Percentiles rank a stretch among this genome's conserved stretches.
phyloP scores from a whole-genome alignment of 1,284 basidiomycete genomes.

The Marasmius fiardii region DNA sequence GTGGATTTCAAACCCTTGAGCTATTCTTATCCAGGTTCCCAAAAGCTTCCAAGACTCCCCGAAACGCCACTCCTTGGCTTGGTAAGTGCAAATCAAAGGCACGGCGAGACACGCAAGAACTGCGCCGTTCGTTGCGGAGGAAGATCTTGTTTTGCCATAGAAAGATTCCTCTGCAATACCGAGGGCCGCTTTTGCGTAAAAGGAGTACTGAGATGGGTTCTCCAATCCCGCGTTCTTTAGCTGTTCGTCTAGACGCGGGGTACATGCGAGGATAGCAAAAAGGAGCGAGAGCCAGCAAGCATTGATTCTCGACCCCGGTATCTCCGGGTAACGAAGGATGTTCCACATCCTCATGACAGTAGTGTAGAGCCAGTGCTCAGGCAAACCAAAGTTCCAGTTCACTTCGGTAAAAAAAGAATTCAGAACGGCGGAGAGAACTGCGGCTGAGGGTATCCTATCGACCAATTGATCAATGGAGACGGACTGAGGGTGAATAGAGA shows the following conservation, averaged over 20 bases:
- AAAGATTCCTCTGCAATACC: slow-evolving; percentile 44
- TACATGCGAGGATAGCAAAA: slow-evolving; percentile 41
- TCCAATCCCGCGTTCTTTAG: slow-evolving; percentile 16
- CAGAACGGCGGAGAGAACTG: slow-evolving; percentile 31
- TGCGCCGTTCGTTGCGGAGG: slow-evolving; percentile 42
- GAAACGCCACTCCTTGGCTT: slow-evolving; percentile 43
- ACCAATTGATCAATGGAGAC: slow-evolving; percentile 24
- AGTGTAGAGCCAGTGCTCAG: slow-evolving; percentile 42
- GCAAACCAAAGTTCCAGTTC: slow-evolving; percentile 51
- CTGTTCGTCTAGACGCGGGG: slow-evolving; percentile 25
- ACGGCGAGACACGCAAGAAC: slow-evolving; percentile 45
- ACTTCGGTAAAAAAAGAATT: slow-evolving; percentile 39
- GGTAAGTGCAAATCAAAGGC: slow-evolving; percentile 40
- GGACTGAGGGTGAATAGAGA: neutral
- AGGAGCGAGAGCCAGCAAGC: slow-evolving; percentile 47
- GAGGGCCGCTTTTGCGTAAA: slow-evolving; percentile 39
- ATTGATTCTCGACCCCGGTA: slow-evolving; percentile 34
- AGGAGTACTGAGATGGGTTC: slow-evolving; percentile 36
- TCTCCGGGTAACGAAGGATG: slow-evolving; percentile 31
- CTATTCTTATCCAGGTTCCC: slow-evolving; percentile 40
- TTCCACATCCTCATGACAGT: slow-evolving; percentile 44
- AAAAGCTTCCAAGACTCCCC: slow-evolving; percentile 55
- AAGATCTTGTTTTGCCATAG: slow-evolving; percentile 34
- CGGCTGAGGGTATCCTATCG: slow-evolving; percentile 33
- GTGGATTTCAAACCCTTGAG: slow-evolving; percentile 49